These are phyloP conservation scores for Helichrysum umbraculigerum DNA, from an alignment of 129 eudicot genomes.

Conservation along the genomic window DNA sequence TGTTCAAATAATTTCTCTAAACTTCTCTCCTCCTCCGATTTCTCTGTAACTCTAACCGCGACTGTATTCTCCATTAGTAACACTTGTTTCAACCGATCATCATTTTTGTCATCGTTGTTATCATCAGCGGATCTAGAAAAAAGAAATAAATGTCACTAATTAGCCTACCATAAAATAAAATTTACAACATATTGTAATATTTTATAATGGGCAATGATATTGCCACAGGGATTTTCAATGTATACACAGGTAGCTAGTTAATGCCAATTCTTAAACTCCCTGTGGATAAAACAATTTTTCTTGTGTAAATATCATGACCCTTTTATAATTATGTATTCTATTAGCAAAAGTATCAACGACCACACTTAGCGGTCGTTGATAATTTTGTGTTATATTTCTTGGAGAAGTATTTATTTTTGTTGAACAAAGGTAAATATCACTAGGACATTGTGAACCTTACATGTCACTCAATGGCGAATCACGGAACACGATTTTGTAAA, in stretches of 20 bases:
- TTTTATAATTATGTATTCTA: no score
- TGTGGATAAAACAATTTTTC: no score
- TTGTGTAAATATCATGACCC: no score
- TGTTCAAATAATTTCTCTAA: slow-evolving; percentile 43
- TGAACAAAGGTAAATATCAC: no score
- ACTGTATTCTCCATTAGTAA: slow-evolving; percentile 13
- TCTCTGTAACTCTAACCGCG: slow-evolving; percentile 11
- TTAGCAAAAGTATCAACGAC: no score
- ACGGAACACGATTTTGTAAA: slow-evolving; percentile 52
- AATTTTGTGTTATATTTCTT: no score
- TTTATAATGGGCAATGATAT: no score
- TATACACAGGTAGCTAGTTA: no score
- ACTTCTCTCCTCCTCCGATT: slow-evolving; percentile 36
- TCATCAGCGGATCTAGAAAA: not conserved
- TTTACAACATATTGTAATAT: not conserved
- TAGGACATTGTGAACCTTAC: not conserved
- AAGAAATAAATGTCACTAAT: not conserved
- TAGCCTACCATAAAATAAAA: not conserved
- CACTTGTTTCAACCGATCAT: not conserved
- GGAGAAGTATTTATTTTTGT: no score
- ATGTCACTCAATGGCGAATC: slow-evolving; percentile 30
- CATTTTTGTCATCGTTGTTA: not conserved
- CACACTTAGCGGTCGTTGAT: no score
- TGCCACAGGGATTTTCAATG: no score
- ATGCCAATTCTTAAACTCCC: no score